phyloP scores from a whole-genome alignment of 106 monocot species.

The Phalaenopsis aphrodite region DNA sequence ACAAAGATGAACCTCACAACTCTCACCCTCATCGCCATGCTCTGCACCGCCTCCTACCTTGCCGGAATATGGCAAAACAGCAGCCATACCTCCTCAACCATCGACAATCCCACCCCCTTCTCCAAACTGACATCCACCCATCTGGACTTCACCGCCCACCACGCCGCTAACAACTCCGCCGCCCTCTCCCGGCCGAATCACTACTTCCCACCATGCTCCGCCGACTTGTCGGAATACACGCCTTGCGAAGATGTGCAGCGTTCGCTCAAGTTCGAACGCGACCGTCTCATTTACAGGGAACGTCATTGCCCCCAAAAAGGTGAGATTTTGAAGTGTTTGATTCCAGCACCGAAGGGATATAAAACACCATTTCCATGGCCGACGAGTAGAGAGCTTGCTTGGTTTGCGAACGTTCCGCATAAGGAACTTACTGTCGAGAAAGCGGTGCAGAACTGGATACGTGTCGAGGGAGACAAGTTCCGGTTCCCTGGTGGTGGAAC shows the following conservation, averaged over 20 bases:
- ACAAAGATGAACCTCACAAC: conserved; percentile 14
- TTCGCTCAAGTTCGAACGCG: conserved; percentile 35
- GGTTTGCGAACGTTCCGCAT: conserved; percentile 80
- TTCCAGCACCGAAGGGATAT: conserved; percentile 49
- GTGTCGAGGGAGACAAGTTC: conserved; percentile 70
- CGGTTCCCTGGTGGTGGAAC: conserved; percentile 86
- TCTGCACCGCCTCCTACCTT: conserved; percentile 32
- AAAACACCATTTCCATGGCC: conserved; percentile 70
- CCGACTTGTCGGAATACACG: conserved; percentile 60
- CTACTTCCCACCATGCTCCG: conserved; percentile 30
- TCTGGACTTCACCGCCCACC: conserved; percentile 59
- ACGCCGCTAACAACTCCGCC: conserved; percentile 15
- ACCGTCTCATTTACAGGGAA: conserved; percentile 49
- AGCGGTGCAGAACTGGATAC: conserved; percentile 82
- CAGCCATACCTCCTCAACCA: conserved; percentile 10
- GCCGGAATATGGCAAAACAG: conserved; percentile 39
- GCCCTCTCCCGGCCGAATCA: not conserved
- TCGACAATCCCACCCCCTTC: conserved; percentile 4
- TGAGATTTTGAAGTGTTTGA: conserved; percentile 51
- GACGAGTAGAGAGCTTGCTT: conserved; percentile 39
- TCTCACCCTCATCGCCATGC: conserved; percentile 17
- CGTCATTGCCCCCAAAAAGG: conserved; percentile 49
- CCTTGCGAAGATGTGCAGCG: conserved; percentile 62
- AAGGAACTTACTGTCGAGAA: conserved; percentile 75
- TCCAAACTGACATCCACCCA: conserved; percentile 7